These are phyloP conservation scores for Cladosporium sp. DNA, from an alignment of 2,329 filamentous ascomycete genomes.

Conservation along the genomic window DNA sequence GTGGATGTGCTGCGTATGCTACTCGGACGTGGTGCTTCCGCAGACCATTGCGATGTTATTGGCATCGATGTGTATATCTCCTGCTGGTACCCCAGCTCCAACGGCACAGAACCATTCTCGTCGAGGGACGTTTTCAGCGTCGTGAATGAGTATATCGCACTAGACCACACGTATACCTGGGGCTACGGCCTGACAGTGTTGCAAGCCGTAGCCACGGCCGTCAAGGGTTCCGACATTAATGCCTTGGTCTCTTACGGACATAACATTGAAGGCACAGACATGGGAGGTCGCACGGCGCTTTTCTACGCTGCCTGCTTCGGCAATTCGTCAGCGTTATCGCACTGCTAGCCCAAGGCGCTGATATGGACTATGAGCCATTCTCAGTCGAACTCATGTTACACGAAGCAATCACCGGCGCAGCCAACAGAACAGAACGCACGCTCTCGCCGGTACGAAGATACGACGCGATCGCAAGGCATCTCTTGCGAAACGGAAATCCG, in stretches of 20 bases:
- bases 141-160: not conserved
- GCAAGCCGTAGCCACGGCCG: not conserved
- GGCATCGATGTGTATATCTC: not conserved
- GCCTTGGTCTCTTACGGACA: not conserved
- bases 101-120: not conserved
- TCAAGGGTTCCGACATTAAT: not conserved
- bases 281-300: not conserved
- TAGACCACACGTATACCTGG: not conserved
- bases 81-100: not conserved
- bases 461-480: not conserved
- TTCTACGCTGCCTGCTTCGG: not conserved
- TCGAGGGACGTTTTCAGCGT: not conserved
- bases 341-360: not conserved
- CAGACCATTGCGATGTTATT: not conserved
- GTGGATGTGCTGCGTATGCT: not conserved
- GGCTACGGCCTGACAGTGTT: not conserved
- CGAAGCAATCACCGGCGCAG: not conserved
- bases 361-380: not conserved
- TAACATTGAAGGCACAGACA: not conserved
- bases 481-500: not conserved
- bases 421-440: not conserved
- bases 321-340: not conserved
- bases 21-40: not conserved
- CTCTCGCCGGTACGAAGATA: fast-evolving
- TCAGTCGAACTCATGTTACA: not conserved